Conservation (phyloP, 2,329 filamentous ascomycete species). For the Fusarium sp. region DNA sequence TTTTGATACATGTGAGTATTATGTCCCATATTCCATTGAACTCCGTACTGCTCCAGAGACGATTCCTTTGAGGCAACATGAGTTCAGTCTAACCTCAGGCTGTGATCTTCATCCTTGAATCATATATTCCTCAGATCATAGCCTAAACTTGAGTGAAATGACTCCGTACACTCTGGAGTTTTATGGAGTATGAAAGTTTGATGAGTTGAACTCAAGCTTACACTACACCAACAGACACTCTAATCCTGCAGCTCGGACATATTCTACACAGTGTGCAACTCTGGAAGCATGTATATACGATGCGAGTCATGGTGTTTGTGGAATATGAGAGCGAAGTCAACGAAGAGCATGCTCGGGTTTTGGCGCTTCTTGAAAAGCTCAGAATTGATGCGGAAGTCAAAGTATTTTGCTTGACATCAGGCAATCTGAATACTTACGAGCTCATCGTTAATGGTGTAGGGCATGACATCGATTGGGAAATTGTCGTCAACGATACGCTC, state of each 20-base stretch:
- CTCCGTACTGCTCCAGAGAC: neutral
- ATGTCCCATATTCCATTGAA: neutral
- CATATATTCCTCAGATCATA: neutral
- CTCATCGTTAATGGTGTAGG: conserved; percentile 78
- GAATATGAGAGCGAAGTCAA: conserved; percentile 88
- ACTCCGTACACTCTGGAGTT: neutral
- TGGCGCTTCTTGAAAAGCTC: conserved; percentile 80
- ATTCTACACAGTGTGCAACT: conserved; percentile 84
- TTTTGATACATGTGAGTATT: conserved; percentile 82
- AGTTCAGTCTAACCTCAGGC: neutral
- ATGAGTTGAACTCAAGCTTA: conserved; percentile 6
- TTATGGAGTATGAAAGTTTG: neutral
- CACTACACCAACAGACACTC: conserved; percentile 61
- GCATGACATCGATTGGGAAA: conserved; percentile 64
- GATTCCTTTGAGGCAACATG: neutral
- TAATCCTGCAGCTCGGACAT: conserved; percentile 88
- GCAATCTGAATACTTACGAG: conserved; percentile 78
- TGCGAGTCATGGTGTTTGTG: conserved; percentile 87
- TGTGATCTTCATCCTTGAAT: neutral
- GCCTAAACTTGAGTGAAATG: neutral
- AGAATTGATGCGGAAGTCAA: conserved; percentile 82
- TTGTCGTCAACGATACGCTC: conserved; percentile 73
- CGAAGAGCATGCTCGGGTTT: conserved; percentile 79
- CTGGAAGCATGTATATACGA: conserved; percentile 78
- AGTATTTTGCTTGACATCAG: conserved; percentile 85